These are phyloP conservation scores for Mesembryanthemum crystallinum DNA, from an alignment of 148 eudicot genomes.

Conservation along the genomic window DNA sequence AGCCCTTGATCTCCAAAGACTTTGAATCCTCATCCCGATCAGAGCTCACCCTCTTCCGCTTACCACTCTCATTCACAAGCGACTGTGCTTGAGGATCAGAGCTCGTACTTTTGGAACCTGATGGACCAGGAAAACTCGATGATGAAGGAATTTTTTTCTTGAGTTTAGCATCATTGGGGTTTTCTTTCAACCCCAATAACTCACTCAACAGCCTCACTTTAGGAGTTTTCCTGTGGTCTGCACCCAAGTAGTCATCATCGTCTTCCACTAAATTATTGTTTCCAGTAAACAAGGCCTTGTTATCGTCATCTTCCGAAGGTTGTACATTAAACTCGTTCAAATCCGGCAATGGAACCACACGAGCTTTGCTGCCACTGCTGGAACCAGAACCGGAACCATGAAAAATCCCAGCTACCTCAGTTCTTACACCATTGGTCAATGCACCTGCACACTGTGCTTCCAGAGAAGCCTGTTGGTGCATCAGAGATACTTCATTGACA, in stretches of 20 bases:
- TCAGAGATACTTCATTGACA: not conserved
- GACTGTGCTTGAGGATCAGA: slow-evolving; percentile 19
- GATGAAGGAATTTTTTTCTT: slow-evolving; percentile 25
- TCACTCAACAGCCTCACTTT: slow-evolving; percentile 64
- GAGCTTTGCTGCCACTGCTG: slow-evolving; percentile 10
- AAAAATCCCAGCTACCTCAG: slow-evolving; percentile 1
- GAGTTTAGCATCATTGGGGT: slow-evolving; percentile 12
- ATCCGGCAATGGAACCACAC: slow-evolving; percentile 24
- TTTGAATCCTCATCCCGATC: slow-evolving; percentile 34
- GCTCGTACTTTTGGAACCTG: slow-evolving; percentile 19
- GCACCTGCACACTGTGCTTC: slow-evolving; percentile 11
- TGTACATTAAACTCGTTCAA: slow-evolving; percentile 34
- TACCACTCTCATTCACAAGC: slow-evolving; percentile 14
- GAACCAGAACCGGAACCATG: slow-evolving; percentile 10
- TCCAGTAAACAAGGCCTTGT: slow-evolving; percentile 14
- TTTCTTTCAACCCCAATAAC: slow-evolving; percentile 35
- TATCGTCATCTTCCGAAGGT: slow-evolving; percentile 33
- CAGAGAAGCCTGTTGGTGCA: slow-evolving; percentile 7
- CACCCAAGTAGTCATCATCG: slow-evolving; percentile 35
- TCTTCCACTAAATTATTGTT: too few relatives aligned
- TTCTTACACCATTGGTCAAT: not conserved
- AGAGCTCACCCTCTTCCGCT: slow-evolving; percentile 41
- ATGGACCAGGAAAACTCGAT: slow-evolving; percentile 9
- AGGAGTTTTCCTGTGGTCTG: slow-evolving; percentile 36
- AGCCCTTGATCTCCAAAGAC: slow-evolving; percentile 17